Evolutionary conservation across 345 rosid species (phyloP).

Genomic region (Ricinus communis): DNA sequence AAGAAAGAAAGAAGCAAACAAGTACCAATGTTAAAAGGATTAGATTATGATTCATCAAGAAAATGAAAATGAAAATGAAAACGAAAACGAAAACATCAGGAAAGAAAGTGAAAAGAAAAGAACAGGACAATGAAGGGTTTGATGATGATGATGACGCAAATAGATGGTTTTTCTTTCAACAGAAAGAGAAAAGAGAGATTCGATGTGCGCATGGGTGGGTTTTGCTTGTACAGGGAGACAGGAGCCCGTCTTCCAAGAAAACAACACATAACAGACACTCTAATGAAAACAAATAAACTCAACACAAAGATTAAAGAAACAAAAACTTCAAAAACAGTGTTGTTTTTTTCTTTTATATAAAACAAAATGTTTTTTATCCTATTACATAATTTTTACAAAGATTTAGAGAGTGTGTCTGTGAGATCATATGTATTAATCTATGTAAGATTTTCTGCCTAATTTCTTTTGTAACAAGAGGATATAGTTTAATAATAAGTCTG

Average conservation of each 20-base stretch:
- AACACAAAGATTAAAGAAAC: not conserved
- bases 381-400: no score
- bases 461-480: no score
- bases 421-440: not conserved
- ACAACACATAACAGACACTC: conserved; percentile 13
- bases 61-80: conserved; percentile 16
- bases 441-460: not conserved
- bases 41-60: not conserved
- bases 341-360: no score
- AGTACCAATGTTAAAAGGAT: not conserved
- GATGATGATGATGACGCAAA: conserved; percentile 24
- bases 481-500: no score
- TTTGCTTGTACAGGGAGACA: conserved; percentile 31
- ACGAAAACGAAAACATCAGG: not conserved
- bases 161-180: conserved; percentile 9
- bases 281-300: conserved; percentile 9
- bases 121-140: conserved; percentile 1
- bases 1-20: conserved; percentile 17
- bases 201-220: conserved; percentile 56
- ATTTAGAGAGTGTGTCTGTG: not conserved
- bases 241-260: conserved; percentile 35
- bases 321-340: no score
- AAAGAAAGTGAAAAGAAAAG: not conserved
- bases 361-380: no score
- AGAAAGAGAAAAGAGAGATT: conserved; percentile 17